Base-by-base conservation (phyloP, 305 asterid species). In the Striga hermonthica region DNA sequence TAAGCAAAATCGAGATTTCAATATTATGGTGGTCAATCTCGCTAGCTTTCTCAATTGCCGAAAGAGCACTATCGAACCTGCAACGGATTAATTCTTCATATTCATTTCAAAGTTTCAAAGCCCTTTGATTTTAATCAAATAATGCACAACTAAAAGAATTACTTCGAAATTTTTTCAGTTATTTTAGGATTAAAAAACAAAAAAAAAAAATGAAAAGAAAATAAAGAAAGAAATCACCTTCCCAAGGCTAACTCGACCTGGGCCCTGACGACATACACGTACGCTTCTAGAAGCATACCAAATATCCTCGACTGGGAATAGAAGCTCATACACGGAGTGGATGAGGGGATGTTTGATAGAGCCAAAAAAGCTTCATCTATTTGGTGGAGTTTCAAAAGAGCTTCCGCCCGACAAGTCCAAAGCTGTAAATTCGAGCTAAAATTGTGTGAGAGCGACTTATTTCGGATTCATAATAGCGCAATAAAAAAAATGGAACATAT, bases 351-450 rank as follows among this genome's bases (percentile, higher is more conserved):
- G 43, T 76, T 72, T 38, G 97, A 79, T 40, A 84, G 56, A 9
- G 82, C 75, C 12, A 58, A 60, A 55, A 70, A 75, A 5, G 95
- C 95, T 64, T 82, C 93, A 6, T 86, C 95, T 48, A 82, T 68
- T 54, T 75, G 89, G 77, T 79, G 86, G 69, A 90, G 93, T 83
- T 93, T 90, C 80, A 90, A 72, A 69, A 87, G 83, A 57, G 96
- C 94, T 78, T 93, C 99, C 16, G 95, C 95, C 78, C 84, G 82
- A 76, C 95, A 88, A 44, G 97, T 87, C 70, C 71, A 75, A 53
- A 93, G 82, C 99, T 93, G 95, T 66, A 82, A 74, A 80, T 73
- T 65, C 81, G 75, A 76, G 69, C 59, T 62, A 14, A 48, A 52
- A 60, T 67, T 81, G 62, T 71, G 72, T 66, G 16, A 60, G 36